phyloP scores from a whole-genome alignment of 2,329 filamentous ascomycete species.

The Ceratocystis papillata region DNA sequence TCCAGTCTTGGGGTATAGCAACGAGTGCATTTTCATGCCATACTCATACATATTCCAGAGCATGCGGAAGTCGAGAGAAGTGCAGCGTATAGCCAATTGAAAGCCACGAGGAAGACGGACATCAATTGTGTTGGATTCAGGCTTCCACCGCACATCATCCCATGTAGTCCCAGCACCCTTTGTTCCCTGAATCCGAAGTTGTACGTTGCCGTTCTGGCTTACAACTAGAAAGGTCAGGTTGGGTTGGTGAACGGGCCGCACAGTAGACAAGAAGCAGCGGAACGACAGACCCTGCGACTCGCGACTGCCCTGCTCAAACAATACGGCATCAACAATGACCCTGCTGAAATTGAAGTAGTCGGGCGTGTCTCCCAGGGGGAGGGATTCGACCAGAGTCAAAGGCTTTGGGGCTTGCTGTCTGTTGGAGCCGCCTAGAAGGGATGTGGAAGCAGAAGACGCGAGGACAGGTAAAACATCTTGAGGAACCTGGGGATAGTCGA shows the following conservation, averaged over 20 bases:
- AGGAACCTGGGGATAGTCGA: slow-evolving; percentile 62
- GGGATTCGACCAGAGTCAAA: slow-evolving; percentile 48
- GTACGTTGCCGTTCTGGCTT: slow-evolving; percentile 68
- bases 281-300: slow-evolving; percentile 58
- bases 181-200: slow-evolving; percentile 60
- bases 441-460: slow-evolving; percentile 34
- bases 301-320: slow-evolving; percentile 58
- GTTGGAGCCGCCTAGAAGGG: slow-evolving; percentile 40
- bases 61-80: slow-evolving; percentile 65
- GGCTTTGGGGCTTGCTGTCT: slow-evolving; percentile 38
- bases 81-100: slow-evolving; percentile 57
- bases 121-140: slow-evolving; percentile 53
- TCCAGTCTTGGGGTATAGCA: slow-evolving; percentile 55
- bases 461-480: slow-evolving; percentile 62
- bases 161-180: slow-evolving; percentile 61
- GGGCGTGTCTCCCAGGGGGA: slow-evolving; percentile 66
- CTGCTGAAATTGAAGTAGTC: slow-evolving; percentile 69
- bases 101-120: slow-evolving; percentile 67
- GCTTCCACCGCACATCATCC: slow-evolving; percentile 73
- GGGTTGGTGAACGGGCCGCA: slow-evolving; percentile 58
- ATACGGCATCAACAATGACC: slow-evolving; percentile 60
- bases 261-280: slow-evolving; percentile 63
- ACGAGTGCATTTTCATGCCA: slow-evolving; percentile 62
- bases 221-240: slow-evolving; percentile 62
- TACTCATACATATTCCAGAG: slow-evolving; percentile 81